Conservation (phyloP, 148 eudicot genomes). For the Rhododendron mucronatum region DNA sequence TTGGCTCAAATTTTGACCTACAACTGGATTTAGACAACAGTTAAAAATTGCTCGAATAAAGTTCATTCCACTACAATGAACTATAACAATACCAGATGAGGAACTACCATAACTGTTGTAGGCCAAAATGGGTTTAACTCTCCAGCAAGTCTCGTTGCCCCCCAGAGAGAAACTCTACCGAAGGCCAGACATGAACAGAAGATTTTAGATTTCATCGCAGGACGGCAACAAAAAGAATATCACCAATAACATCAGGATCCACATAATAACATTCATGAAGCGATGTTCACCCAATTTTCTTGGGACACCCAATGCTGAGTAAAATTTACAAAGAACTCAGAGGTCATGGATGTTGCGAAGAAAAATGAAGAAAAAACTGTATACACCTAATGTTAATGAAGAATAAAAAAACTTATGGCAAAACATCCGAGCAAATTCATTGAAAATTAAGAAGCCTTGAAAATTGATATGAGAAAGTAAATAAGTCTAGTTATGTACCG, state of each 20-base stretch:
- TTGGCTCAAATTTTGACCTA: no score
- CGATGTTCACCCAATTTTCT: not conserved
- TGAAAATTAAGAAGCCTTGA: not conserved
- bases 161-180: not conserved
- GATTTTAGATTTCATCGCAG: not conserved
- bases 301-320: not conserved
- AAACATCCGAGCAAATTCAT: not conserved
- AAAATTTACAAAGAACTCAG: not conserved
- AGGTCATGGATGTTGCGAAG: not conserved
- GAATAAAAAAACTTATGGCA: not conserved
- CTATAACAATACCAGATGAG: not conserved
- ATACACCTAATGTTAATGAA: not conserved
- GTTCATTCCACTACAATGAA: no score
- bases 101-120: not conserved
- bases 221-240: not conserved
- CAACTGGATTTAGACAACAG: no score
- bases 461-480: not conserved
- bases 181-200: not conserved
- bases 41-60: no score
- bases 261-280: not conserved
- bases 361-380: not conserved
- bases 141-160: not conserved
- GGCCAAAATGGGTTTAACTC: not conserved
- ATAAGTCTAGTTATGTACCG: not conserved
- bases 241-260: not conserved